Conservation (phyloP, 305 asterid species). For the Salvia sclarea region DNA sequence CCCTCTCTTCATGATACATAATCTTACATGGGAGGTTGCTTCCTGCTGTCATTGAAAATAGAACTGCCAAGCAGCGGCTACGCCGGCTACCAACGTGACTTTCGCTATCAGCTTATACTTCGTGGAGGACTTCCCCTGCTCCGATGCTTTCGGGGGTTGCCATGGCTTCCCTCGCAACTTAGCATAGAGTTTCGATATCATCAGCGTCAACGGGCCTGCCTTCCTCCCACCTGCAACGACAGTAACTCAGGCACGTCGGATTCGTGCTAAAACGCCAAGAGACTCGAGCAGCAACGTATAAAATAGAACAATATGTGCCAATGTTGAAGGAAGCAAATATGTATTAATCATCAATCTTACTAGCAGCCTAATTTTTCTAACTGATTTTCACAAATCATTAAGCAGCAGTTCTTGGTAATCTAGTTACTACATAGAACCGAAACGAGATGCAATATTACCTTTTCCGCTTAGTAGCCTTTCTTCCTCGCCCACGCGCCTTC, state of each 20-base stretch:
- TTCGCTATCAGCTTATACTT: conserved; percentile 64
- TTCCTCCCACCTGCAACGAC: conserved; percentile 52
- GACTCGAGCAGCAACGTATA: not conserved
- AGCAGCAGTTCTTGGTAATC: not conserved
- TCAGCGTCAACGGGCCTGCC: conserved; percentile 48
- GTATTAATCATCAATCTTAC: too few relatives aligned
- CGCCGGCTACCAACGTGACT: conserved; percentile 57
- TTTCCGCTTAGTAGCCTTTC: conserved; percentile 63
- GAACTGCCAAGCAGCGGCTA: conserved; percentile 80
- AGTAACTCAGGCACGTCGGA: conserved; percentile 6
- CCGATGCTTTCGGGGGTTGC: conserved; percentile 46
- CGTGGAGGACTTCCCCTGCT: conserved; percentile 39
- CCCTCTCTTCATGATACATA: conserved; percentile 31
- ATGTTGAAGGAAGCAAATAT: not conserved
- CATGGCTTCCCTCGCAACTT: conserved; percentile 59
- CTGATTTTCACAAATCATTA: not conserved
- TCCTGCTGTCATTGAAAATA: conserved; percentile 51
- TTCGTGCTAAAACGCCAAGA: not conserved
- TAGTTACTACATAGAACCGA: not conserved
- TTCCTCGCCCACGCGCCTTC: conserved; percentile 87
- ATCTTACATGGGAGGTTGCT: conserved; percentile 39
- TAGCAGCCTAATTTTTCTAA: not conserved
- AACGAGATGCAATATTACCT: conserved; percentile 43
- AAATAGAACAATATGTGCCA: not conserved
- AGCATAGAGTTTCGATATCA: conserved; percentile 60